Conservation (phyloP, 139 green algal species). For the Raphidocelis subcapitata region DNA sequence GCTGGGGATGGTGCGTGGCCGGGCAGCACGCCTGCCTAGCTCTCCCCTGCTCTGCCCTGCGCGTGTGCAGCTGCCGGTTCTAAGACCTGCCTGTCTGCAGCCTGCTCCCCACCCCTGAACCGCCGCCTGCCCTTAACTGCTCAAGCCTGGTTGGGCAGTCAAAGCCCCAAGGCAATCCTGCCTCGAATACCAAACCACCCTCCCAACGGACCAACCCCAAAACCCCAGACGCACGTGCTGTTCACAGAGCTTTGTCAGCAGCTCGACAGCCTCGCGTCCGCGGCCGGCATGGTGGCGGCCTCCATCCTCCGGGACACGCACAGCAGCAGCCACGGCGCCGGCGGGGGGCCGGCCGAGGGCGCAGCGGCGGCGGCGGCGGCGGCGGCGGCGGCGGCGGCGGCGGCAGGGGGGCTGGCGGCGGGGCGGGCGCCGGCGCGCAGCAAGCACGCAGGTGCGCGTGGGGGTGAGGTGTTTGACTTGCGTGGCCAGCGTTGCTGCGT, state of each 20-base stretch:
- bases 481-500: no score
- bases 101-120: no score
- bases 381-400: neutral
- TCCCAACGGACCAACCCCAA: no score
- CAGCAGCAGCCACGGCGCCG: neutral
- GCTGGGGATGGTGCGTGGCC: slow-evolving; percentile 16
- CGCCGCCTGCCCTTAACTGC: no score
- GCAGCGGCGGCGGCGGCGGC: slow-evolving; percentile 1
- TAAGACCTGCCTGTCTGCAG: no score
- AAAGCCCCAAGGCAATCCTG: no score
- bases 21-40: no score
- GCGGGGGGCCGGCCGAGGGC: neutral
- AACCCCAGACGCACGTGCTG: slow-evolving; percentile 22
- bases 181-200: no score
- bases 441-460: neutral
- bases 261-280: slow-evolving; percentile 35
- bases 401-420: neutral
- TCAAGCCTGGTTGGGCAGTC: no score
- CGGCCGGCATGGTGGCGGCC: slow-evolving; percentile 41
- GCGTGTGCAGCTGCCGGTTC: no score
- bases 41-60: no score
- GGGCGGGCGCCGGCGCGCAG: neutral
- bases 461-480: no score
- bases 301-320: slow-evolving; percentile 24
- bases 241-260: slow-evolving; percentile 15